Percentiles rank a stretch among this genome's conserved stretches.
These are phyloP conservation scores for Calocybe gambosa DNA, from an alignment of 1,284 basidiomycete species.

Conservation along the genomic window DNA sequence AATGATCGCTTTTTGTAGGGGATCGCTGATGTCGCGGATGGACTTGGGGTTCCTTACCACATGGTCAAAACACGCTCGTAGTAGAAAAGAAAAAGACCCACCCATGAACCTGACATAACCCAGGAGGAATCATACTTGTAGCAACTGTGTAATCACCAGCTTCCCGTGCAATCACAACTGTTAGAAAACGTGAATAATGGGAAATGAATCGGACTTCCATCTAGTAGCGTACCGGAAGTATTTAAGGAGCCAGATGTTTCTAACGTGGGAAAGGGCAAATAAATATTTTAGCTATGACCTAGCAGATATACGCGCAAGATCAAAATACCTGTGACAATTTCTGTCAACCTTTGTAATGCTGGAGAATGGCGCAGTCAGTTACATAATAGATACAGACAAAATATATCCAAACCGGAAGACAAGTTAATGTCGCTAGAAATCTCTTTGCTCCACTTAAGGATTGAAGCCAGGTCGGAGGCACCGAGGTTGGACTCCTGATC, in stretches of 20 bases:
- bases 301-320: neutral
- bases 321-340: slow-evolving; percentile 55
- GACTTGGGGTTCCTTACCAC: slow-evolving; percentile 51
- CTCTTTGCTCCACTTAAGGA: slow-evolving; percentile 65
- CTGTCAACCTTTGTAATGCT: slow-evolving; percentile 62
- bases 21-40: slow-evolving; percentile 51
- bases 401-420: slow-evolving; percentile 38
- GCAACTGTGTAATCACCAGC: slow-evolving; percentile 64
- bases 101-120: slow-evolving; percentile 64
- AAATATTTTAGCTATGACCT: slow-evolving; percentile 1
- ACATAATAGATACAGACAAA: neutral
- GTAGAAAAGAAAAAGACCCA: slow-evolving; percentile 22
- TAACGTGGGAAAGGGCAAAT: slow-evolving; percentile 18
- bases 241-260: slow-evolving; percentile 61
- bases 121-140: slow-evolving; percentile 55
- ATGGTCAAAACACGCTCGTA: neutral
- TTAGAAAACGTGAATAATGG: neutral
- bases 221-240: slow-evolving; percentile 42
- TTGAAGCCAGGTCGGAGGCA: slow-evolving; percentile 54
- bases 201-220: neutral
- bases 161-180: slow-evolving; percentile 59
- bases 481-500: slow-evolving; percentile 49
- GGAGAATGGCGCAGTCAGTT: slow-evolving; percentile 9
- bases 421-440: slow-evolving; percentile 69
- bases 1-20: slow-evolving; percentile 58